phyloP scores from a whole-genome alignment of 2,329 filamentous ascomycete genomes.

The Penicillium sp. region DNA sequence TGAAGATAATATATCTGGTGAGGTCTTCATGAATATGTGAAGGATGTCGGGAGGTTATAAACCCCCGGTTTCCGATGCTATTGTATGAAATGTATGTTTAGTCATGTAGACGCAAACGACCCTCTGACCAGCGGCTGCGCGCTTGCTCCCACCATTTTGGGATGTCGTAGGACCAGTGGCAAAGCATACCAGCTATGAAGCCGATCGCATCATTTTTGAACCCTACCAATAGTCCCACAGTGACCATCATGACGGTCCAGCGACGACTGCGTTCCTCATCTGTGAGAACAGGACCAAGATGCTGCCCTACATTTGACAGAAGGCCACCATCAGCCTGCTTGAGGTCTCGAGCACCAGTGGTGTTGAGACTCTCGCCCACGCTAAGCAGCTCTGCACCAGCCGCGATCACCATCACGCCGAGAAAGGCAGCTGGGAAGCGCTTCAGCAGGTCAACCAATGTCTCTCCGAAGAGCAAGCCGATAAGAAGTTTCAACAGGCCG shows the following conservation, averaged over 20 bases:
- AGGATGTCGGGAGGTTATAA: background rate
- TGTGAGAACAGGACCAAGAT: constrained; percentile 43
- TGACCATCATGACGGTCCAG: constrained; percentile 89
- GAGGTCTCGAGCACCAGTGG: constrained; percentile 62
- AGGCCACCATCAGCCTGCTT: constrained; percentile 32
- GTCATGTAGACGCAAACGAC: constrained; percentile 27
- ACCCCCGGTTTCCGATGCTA: background rate
- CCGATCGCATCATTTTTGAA: constrained; percentile 90
- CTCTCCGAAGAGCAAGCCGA: constrained; percentile 73
- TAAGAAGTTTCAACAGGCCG: constrained; percentile 68
- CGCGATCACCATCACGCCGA: constrained; percentile 86
- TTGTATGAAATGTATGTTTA: background rate
- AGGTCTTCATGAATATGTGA: background rate
- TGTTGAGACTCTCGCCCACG: constrained; percentile 79
- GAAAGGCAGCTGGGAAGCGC: constrained; percentile 69
- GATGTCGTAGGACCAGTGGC: constrained; percentile 64
- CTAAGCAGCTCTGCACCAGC: constrained; percentile 84
- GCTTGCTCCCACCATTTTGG: constrained; percentile 28
- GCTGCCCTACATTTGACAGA: constrained; percentile 37
- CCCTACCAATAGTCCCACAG: constrained; percentile 74
- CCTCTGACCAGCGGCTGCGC: constrained; percentile 26
- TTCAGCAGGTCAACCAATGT: constrained; percentile 68
- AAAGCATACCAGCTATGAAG: constrained; percentile 76
- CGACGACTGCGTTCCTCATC: constrained; percentile 69
- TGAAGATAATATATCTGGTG: background rate